A percentile compares a stretch with the other conserved stretches of the same genome.
Conservation (phyloP, 495 filamentous ascomycete genomes). For the Aspergillus biplanus region DNA sequence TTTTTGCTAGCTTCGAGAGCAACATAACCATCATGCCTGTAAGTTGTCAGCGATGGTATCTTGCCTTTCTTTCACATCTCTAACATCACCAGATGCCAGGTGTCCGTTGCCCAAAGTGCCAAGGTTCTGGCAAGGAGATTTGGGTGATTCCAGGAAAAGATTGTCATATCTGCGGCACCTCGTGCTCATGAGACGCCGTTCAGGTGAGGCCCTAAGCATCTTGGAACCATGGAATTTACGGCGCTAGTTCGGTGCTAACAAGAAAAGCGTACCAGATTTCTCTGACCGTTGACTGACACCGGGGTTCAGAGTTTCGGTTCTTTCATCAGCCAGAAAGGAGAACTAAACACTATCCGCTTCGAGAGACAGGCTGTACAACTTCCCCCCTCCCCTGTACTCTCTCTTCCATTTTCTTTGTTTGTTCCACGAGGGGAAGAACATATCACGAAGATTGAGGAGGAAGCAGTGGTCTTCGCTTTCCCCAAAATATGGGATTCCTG, state of each 20-base stretch:
- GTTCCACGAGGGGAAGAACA: neutral
- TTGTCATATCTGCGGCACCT: slow-evolving; percentile 49
- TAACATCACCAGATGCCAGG: slow-evolving; percentile 48
- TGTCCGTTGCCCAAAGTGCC: slow-evolving; percentile 51
- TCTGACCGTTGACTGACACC: neutral
- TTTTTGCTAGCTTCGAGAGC: slow-evolving; percentile 3
- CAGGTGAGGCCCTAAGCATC: slow-evolving; percentile 3
- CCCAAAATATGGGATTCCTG: neutral
- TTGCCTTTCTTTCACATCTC: neutral
- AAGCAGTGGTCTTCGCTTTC: neutral
- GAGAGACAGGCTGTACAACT: slow-evolving; percentile 5
- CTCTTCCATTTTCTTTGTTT: neutral
- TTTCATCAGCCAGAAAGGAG: slow-evolving; percentile 1
- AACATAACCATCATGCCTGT: slow-evolving; percentile 20
- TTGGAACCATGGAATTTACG: slow-evolving; percentile 2
- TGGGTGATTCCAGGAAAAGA: slow-evolving; percentile 57
- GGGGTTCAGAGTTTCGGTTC: neutral
- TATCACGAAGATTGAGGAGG: neutral
- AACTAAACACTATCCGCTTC: slow-evolving; percentile 4
- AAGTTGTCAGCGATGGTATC: slow-evolving; percentile 5
- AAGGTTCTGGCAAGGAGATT: slow-evolving; percentile 41
- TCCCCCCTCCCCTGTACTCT: neutral
- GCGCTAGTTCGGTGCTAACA: neutral
- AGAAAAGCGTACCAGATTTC: slow-evolving; percentile 1
- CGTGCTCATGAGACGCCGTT: slow-evolving; percentile 29